Percentiles rank a stretch among this genome's conserved stretches.
These are phyloP conservation scores for Prunus mira DNA, from an alignment of 306 rosid genomes.

Conservation along the genomic window DNA sequence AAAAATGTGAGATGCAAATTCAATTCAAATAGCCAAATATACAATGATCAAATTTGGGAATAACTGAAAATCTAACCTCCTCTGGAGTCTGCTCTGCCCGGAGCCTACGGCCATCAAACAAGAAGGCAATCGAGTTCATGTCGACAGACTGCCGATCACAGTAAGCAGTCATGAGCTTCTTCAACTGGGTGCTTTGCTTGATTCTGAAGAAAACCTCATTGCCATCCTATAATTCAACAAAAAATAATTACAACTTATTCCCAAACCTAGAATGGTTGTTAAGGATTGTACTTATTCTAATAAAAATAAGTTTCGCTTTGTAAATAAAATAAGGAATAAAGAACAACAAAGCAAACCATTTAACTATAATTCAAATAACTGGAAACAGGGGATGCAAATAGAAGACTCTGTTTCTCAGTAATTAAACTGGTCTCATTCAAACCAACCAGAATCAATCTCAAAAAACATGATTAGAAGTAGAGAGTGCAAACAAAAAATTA, in stretches of 20 bases:
- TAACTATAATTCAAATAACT: no score
- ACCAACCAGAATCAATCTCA: no score
- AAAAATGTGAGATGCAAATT: neutral
- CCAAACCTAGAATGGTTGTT: neutral
- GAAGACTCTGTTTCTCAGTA: no score
- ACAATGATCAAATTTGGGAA: neutral
- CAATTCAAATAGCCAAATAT: neutral
- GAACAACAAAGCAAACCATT: no score
- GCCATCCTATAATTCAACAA: constrained; percentile 43
- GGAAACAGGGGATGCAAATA: no score
- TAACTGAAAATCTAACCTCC: constrained; percentile 35
- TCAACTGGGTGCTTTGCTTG: constrained; percentile 48
- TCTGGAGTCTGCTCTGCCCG: constrained; percentile 62
- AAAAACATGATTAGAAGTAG: no score
- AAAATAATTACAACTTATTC: neutral
- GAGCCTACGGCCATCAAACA: constrained; percentile 69
- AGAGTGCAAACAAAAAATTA: neutral
- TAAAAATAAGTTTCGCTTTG: no score
- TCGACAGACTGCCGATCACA: constrained; percentile 55
- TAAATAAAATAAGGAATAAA: no score
- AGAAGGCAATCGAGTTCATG: constrained; percentile 60
- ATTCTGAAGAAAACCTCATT: constrained; percentile 57
- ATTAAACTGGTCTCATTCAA: no score
- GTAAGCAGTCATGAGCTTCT: constrained; percentile 64
- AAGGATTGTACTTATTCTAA: no score